phyloP scores from a whole-genome alignment of 352 stramenopile species.

The Blastocystis sp. region DNA sequence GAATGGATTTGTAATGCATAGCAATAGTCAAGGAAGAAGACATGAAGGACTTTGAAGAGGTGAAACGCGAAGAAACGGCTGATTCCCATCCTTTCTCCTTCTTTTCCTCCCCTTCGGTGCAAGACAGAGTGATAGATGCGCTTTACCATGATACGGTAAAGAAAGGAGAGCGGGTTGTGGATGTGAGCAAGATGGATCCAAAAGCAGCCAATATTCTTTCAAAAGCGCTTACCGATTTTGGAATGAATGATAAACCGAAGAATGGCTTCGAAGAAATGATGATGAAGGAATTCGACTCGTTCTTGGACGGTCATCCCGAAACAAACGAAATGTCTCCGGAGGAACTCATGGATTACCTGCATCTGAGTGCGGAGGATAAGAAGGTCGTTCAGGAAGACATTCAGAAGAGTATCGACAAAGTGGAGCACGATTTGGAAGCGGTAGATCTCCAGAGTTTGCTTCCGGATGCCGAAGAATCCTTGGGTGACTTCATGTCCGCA shows the following conservation, averaged over 20 bases:
- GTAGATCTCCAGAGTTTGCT: slow-evolving; percentile 31
- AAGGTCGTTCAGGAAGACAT: not conserved
- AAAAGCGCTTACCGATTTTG: slow-evolving; percentile 27
- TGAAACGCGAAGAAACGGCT: not conserved
- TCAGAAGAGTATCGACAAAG: not conserved
- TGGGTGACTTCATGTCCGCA: not conserved
- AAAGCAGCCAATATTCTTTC: not conserved
- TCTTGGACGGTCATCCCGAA: slow-evolving; percentile 4
- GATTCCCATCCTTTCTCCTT: not conserved
- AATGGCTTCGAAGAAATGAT: slow-evolving; percentile 10
- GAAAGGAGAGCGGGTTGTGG: not conserved
- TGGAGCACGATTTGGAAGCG: slow-evolving; percentile 1
- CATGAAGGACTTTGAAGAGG: not conserved
- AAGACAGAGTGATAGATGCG: not conserved
- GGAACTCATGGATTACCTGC: slow-evolving; percentile 8
- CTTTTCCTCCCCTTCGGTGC: not conserved
- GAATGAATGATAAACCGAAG: not conserved
- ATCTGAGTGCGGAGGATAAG: slow-evolving; percentile 39
- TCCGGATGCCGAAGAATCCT: not conserved
- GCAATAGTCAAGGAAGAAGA: not conserved
- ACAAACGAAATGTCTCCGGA: slow-evolving; percentile 37
- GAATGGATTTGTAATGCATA: not conserved
- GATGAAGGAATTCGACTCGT: slow-evolving; percentile 3
- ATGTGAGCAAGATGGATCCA: not conserved
- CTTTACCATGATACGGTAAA: not conserved